Conservation (phyloP, 1,284 basidiomycete genomes). For the Tausonia pullulans region DNA sequence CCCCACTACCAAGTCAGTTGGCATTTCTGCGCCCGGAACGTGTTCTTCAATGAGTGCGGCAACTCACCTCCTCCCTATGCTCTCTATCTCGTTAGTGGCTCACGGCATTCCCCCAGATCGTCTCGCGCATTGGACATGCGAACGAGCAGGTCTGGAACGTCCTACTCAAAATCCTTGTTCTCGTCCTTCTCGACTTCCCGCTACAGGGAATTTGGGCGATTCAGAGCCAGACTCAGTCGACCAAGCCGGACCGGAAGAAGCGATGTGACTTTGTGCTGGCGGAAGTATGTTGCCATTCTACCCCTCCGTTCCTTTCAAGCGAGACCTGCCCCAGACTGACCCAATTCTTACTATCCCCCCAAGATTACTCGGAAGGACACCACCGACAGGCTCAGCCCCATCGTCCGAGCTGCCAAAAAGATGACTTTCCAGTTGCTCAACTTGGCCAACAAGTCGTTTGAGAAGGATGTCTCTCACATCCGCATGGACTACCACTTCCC, state of each 20-base stretch:
- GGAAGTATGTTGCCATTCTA: constrained; percentile 28
- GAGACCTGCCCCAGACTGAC: neutral
- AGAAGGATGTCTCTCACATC: constrained; percentile 38
- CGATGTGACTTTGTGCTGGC: constrained; percentile 57
- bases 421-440: constrained; percentile 59
- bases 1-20: constrained; percentile 61
- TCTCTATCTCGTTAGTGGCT: constrained; percentile 56
- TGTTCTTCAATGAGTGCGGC: neutral
- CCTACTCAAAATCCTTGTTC: constrained; percentile 58
- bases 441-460: constrained; percentile 51
- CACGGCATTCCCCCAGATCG: constrained; percentile 92
- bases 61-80: neutral
- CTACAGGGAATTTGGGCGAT: constrained; percentile 92
- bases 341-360: neutral
- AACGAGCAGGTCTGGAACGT: constrained; percentile 56
- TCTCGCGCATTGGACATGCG: constrained; percentile 79
- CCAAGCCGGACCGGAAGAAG: constrained; percentile 46
- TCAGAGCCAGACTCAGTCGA: constrained; percentile 78
- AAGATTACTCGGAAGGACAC: constrained; percentile 32
- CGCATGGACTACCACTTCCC: constrained; percentile 56
- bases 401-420: constrained; percentile 35
- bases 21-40: neutral
- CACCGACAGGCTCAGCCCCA: constrained; percentile 45
- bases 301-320: neutral
- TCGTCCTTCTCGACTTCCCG: constrained; percentile 70